Conservation (phyloP, 1,284 basidiomycete genomes). For the Cystobasidium slooffiae region DNA sequence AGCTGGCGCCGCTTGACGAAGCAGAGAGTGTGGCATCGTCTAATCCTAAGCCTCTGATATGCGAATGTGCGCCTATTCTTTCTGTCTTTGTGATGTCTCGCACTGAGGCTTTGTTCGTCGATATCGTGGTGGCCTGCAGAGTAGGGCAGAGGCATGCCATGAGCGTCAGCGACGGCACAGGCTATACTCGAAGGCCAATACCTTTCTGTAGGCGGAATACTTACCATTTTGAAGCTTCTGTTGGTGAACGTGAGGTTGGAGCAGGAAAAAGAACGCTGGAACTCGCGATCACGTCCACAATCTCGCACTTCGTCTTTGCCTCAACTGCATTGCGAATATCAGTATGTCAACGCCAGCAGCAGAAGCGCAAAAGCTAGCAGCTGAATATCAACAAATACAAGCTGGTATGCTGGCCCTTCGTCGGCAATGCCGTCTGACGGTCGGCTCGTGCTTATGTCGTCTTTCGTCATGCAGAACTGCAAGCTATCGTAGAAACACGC, state of each 20-base stretch:
- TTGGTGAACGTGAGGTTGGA: neutral
- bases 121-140: slow-evolving; percentile 58
- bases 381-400: slow-evolving; percentile 80
- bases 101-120: slow-evolving; percentile 59
- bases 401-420: slow-evolving; percentile 55
- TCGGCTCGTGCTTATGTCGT: slow-evolving; percentile 1
- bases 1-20: slow-evolving; percentile 58
- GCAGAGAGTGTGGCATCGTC: slow-evolving; percentile 79
- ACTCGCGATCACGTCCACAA: neutral
- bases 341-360: slow-evolving; percentile 25
- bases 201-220: neutral
- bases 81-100: slow-evolving; percentile 94
- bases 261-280: slow-evolving; percentile 7
- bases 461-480: slow-evolving; percentile 63
- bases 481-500: slow-evolving; percentile 72
- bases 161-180: slow-evolving; percentile 1
- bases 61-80: slow-evolving; percentile 97
- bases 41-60: slow-evolving; percentile 90
- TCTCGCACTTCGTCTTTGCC: neutral
- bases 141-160: neutral
- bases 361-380: slow-evolving; percentile 41
- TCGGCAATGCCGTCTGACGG: neutral
- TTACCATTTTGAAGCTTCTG: slow-evolving; percentile 4
- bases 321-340: neutral
- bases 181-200: neutral